A percentile compares a stretch with the other conserved stretches of the same genome.
Conservation (phyloP, 2,329 filamentous ascomycete species). For the Diaporthe velutina region DNA sequence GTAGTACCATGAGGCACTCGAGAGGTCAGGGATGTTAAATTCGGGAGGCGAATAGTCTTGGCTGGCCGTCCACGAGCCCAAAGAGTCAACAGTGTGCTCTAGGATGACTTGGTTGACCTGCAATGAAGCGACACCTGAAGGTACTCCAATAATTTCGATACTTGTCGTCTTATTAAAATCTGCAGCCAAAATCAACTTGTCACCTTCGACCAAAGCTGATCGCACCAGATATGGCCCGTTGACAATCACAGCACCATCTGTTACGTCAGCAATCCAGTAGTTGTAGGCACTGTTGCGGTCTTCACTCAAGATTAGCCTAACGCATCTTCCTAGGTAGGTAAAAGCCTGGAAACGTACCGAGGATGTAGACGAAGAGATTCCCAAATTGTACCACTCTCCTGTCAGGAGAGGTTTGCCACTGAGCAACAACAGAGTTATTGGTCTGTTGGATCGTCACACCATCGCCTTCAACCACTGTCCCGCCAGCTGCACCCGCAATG, state of each 20-base stretch:
- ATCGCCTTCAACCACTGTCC: constrained; percentile 40
- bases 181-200: constrained; percentile 72
- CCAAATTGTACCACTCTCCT: constrained; percentile 50
- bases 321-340: neutral
- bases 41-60: constrained; percentile 62
- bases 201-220: constrained; percentile 66
- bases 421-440: constrained; percentile 44
- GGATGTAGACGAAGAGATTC: constrained; percentile 58
- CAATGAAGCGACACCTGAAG: constrained; percentile 59
- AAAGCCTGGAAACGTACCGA: constrained; percentile 52
- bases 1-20: constrained; percentile 74
- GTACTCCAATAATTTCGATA: constrained; percentile 77
- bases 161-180: constrained; percentile 79
- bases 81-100: constrained; percentile 57
- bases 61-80: constrained; percentile 62
- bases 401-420: constrained; percentile 48
- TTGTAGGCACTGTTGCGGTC: constrained; percentile 73
- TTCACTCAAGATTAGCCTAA: neutral
- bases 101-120: constrained; percentile 53
- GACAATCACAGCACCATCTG: constrained; percentile 58
- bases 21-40: constrained; percentile 69
- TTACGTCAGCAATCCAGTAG: constrained; percentile 74
- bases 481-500: constrained; percentile 46
- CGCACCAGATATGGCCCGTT: constrained; percentile 76
- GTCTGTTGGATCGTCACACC: constrained; percentile 43